Evolutionary conservation across 208 protist species (phyloP).

Genomic region (Wallacemonas collosoma): DNA sequence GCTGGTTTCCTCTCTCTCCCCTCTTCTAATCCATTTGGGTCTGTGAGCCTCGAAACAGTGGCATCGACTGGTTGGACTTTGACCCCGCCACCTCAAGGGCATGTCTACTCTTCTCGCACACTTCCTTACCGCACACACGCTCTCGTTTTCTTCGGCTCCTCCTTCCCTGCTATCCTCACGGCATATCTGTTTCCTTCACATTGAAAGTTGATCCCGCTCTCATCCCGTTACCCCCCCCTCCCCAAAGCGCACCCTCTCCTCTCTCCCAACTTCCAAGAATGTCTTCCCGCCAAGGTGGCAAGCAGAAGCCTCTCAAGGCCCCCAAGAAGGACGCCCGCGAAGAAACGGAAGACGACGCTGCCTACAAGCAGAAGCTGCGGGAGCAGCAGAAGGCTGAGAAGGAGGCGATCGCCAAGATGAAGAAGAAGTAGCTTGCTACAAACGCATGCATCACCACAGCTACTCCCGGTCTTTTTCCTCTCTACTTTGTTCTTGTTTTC

Average conservation of each 20-base stretch:
- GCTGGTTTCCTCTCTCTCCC: too few relatives aligned
- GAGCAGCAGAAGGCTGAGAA: constrained; percentile 90
- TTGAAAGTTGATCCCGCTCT: too few relatives aligned
- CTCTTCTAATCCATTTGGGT: too few relatives aligned
- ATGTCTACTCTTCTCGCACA: too few relatives aligned
- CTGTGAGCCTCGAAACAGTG: too few relatives aligned
- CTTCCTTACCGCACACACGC: too few relatives aligned
- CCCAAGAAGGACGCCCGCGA: constrained; percentile 82
- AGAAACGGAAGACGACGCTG: constrained; percentile 70
- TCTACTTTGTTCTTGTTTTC: background rate
- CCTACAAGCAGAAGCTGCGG: constrained; percentile 76
- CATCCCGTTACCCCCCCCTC: too few relatives aligned
- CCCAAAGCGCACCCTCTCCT: background rate
- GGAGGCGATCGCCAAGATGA: constrained; percentile 87
- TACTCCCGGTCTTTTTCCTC: background rate
- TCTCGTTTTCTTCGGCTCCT: too few relatives aligned
- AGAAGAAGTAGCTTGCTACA: constrained; percentile 49
- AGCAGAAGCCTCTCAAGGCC: constrained; percentile 90
- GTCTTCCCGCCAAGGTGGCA: constrained; percentile 87
- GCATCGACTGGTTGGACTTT: too few relatives aligned
- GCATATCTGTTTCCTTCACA: too few relatives aligned
- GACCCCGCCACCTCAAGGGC: too few relatives aligned
- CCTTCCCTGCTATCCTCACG: too few relatives aligned
- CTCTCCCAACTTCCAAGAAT: constrained; percentile 29
- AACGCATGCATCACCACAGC: background rate